A percentile compares a stretch with the other conserved stretches of the same genome.
Evolutionary conservation across 2,329 filamentous ascomycete genomes (phyloP).

Genomic region (Trichoderma asperellum): DNA sequence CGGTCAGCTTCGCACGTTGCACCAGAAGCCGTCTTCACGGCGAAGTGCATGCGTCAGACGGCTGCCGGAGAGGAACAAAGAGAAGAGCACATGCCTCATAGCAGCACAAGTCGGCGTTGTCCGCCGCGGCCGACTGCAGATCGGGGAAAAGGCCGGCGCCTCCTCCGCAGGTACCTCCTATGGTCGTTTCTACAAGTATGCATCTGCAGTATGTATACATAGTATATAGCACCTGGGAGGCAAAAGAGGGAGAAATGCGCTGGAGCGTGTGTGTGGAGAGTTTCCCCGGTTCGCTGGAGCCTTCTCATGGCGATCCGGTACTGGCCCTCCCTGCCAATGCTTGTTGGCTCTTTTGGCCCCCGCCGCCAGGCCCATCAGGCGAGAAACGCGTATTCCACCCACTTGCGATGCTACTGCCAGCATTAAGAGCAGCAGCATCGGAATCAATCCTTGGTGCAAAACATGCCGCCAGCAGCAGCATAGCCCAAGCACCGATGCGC

Average conservation of each 20-base stretch:
- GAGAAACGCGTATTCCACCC: background rate
- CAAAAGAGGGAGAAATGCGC: background rate
- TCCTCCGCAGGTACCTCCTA: background rate
- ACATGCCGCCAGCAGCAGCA: background rate
- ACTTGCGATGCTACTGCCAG: background rate
- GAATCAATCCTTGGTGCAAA: too few species aligned
- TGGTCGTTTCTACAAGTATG: too few species aligned
- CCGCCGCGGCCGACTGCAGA: constrained; percentile 15
- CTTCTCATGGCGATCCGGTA: background rate
- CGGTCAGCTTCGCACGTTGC: background rate
- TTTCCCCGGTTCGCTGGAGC: background rate
- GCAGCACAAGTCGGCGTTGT: constrained; percentile 8
- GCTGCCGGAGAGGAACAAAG: background rate
- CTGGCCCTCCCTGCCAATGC: background rate
- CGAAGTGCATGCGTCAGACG: background rate
- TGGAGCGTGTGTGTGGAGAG: constrained; percentile 3
- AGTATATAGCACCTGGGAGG: background rate
- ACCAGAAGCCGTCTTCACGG: background rate
- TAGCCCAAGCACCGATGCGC: background rate
- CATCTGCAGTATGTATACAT: background rate
- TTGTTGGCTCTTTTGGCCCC: background rate
- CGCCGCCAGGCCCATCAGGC: background rate
- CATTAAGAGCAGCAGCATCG: too few species aligned
- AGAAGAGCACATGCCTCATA: background rate
- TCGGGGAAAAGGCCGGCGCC: background rate